Evolutionary conservation across 306 rosid genomes (phyloP), one percentile per base, ranked within the genome.

Genomic region (Coriaria nepalensis): DNA sequence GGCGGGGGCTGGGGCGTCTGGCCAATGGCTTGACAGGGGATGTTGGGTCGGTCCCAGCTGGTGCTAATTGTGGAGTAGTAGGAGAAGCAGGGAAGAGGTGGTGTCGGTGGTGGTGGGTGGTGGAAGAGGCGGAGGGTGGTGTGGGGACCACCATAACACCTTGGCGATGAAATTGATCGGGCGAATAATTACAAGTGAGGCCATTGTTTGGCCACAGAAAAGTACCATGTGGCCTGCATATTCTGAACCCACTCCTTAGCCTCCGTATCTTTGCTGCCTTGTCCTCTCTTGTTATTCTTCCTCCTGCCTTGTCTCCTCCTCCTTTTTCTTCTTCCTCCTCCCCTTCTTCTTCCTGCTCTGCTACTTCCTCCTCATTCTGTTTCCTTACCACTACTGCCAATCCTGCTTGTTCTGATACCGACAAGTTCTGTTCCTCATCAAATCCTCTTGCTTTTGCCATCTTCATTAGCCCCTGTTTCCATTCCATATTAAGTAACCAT

Each of bases 221-320:
- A 34, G 68, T 60, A 40, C 92, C 94, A 15, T 67, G 77, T 55
- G 95, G 85, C 68, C 66, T 78, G 78, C 83, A 81, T 49, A 90
- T 77, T 53, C 69, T 67, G 77, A 90, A 85, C 10, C 95, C 93
- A 69, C 95, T 90, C 78, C 61, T 77, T 53, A 85, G 66, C 65
- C 79, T 81, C 50, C 61, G 65, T 50, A 79, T 82, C 62, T 32
- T 85, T 43, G 84, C 64, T 40, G 80, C 93, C 75, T 68, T 76
- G 68, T 70, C 70, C 73, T 88, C 79, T 36, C n/a, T n/a, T n/a
- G n/a, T n/a, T n/a, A 15, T 9, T 15, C 8, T 59, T 37, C 46
- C 54, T 37, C 39, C 63, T 39, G 35, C 53, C 56, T 56, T 57
- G 57, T 69, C 68, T 33, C 43, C 57, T 32, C 69, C 73, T n/a